Evolutionary conservation across 148 eudicot species (phyloP).

Genomic region (Rhododendron molle): DNA sequence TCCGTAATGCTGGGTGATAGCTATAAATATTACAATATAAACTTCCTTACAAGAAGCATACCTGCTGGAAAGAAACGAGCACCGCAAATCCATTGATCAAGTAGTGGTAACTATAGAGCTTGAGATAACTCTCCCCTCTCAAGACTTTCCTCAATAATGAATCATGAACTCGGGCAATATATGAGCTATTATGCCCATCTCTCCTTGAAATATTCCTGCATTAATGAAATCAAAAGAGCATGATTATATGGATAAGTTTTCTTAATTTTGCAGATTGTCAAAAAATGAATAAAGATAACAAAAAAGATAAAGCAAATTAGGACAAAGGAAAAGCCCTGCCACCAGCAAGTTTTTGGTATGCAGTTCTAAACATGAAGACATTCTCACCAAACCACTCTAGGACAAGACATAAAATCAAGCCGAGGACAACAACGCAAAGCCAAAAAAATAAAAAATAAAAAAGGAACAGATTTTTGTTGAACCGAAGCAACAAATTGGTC

Average conservation of each 20-base stretch:
- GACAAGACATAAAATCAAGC: neutral
- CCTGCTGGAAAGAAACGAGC: slow-evolving; percentile 84
- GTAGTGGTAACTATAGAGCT: slow-evolving; percentile 94
- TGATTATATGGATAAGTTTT: neutral
- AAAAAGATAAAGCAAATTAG: neutral
- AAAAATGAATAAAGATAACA: neutral
- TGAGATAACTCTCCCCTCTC: slow-evolving; percentile 76
- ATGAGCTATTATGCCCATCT: slow-evolving; percentile 31
- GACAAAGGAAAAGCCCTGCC: slow-evolving; percentile 4
- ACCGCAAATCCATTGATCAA: slow-evolving; percentile 97
- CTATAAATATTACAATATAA: neutral
- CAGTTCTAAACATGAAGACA: neutral
- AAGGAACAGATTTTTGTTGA: neutral
- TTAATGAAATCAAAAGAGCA: neutral
- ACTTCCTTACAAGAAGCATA: slow-evolving; percentile 23
- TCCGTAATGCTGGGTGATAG: neutral
- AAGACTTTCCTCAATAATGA: slow-evolving; percentile 70
- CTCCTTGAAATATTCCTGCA: slow-evolving; percentile 57
- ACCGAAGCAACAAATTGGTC: neutral
- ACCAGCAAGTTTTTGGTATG: neutral
- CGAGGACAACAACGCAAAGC: neutral
- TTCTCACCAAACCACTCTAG: neutral
- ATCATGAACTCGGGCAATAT: slow-evolving; percentile 63
- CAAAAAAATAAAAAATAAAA: neutral
- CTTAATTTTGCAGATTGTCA: neutral